A percentile compares a stretch with the other conserved stretches of the same genome.
phyloP scores from a whole-genome alignment of 2,329 filamentous ascomycete genomes.

The Trichoderma sp. region DNA sequence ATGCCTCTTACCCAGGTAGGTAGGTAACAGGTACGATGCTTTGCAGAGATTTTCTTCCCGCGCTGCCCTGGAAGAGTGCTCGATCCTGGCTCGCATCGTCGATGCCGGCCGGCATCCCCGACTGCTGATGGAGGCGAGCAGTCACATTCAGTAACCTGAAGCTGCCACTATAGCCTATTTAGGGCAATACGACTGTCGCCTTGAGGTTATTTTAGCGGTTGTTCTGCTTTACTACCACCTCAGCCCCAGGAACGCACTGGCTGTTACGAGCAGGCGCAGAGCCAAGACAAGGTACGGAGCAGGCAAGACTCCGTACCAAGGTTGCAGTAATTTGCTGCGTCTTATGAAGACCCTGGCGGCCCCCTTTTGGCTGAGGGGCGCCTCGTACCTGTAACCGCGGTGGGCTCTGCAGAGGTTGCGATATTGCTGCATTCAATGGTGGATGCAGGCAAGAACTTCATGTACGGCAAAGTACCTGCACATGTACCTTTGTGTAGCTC shows the following conservation, averaged over 20 bases:
- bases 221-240: background rate
- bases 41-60: background rate
- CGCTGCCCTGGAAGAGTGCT: background rate
- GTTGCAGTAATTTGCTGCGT: background rate
- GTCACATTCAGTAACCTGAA: constrained; percentile 17
- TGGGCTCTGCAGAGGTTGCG: background rate
- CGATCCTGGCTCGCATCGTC: constrained; percentile 8
- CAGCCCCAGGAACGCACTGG: constrained; percentile 5
- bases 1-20: no score
- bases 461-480: background rate
- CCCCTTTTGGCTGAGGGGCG: background rate
- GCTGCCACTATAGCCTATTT: constrained; percentile 15
- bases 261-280: background rate
- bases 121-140: constrained; percentile 18
- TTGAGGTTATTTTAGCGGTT: constrained; percentile 3
- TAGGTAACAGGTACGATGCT: background rate
- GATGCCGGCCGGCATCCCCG: constrained; percentile 16
- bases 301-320: constrained; percentile 3
- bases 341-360: background rate
- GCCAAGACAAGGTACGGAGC: constrained; percentile 16
- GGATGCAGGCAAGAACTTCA: background rate
- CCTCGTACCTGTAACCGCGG: background rate
- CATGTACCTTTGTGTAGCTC: background rate
- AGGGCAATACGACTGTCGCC: constrained; percentile 8
- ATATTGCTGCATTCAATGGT: background rate